Conservation (phyloP, 345 rosid genomes). For the Physaria fendleri region DNA sequence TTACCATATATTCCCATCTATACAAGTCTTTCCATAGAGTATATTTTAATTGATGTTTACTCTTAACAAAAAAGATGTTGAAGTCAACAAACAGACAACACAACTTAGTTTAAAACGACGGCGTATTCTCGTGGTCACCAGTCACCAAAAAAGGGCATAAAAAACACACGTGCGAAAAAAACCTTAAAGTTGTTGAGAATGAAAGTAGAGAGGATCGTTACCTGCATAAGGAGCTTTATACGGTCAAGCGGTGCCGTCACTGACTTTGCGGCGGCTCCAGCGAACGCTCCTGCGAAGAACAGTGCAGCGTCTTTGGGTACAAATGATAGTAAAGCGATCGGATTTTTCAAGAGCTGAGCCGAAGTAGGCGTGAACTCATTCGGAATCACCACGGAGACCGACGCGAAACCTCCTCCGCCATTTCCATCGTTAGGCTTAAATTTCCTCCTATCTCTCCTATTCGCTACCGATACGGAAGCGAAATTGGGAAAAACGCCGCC, state of each 20-base stretch:
- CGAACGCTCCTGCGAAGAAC: slow-evolving; percentile 71
- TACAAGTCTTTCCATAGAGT: too few relatives aligned
- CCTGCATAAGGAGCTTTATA: slow-evolving; percentile 90
- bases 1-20: too few relatives aligned
- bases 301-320: slow-evolving; percentile 64
- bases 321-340: slow-evolving; percentile 51
- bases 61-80: too few relatives aligned
- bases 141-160: background rate
- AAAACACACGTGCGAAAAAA: slow-evolving; percentile 30
- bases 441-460: slow-evolving; percentile 9
- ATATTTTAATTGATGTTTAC: too few relatives aligned
- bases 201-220: slow-evolving; percentile 5
- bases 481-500: slow-evolving; percentile 13
- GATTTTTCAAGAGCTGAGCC: slow-evolving; percentile 69
- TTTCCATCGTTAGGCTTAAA: background rate
- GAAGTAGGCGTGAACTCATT: slow-evolving; percentile 55
- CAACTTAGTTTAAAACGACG: too few relatives aligned
- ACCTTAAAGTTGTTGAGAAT: slow-evolving; percentile 30
- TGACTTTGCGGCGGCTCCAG: slow-evolving; percentile 88
- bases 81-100: too few relatives aligned
- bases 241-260: slow-evolving; percentile 97
- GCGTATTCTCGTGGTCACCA: slow-evolving; percentile 9
- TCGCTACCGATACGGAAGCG: slow-evolving; percentile 18
- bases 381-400: slow-evolving; percentile 41
- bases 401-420: slow-evolving; percentile 44